Evolutionary conservation across 441 rosid species (phyloP).

Genomic region (Pelargonium exstipulatum): DNA sequence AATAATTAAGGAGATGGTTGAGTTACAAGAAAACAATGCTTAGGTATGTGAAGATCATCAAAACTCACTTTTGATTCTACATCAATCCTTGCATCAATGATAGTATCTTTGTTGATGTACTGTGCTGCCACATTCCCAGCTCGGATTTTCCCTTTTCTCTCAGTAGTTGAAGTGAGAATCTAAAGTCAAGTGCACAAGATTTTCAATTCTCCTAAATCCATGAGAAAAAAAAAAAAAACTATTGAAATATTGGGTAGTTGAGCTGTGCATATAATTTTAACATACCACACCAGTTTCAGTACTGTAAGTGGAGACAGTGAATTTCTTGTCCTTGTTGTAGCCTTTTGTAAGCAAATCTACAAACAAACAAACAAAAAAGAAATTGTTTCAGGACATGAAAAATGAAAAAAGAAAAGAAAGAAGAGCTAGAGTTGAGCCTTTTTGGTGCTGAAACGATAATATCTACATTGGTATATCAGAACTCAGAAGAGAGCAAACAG

Average conservation of each 20-base stretch:
- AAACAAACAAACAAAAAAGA: not conserved
- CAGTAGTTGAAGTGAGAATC: not conserved
- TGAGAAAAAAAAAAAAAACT: no score
- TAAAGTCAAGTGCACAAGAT: not conserved
- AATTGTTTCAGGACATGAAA: no score
- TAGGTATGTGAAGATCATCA: not conserved
- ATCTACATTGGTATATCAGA: conserved; percentile 3
- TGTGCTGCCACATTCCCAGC: not conserved
- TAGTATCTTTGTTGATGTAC: not conserved
- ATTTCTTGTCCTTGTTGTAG: conserved; percentile 3
- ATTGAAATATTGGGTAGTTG: no score
- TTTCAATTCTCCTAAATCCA: no score
- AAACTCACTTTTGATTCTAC: not conserved
- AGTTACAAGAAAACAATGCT: not conserved
- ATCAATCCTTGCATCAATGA: conserved; percentile 5
- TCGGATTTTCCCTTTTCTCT: not conserved
- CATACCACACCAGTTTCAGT: conserved; percentile 2
- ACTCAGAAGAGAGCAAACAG: not conserved
- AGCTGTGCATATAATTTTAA: no score
- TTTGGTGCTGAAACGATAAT: not conserved
- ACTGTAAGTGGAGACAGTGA: not conserved
- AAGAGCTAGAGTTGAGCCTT: not conserved
- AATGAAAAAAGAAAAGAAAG: not conserved
- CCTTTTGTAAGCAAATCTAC: conserved; percentile 2
- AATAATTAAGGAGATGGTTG: not conserved